Evolutionary conservation across 805 yeast genomes (phyloP).

Genomic region (Isabelozyma rhagii): DNA sequence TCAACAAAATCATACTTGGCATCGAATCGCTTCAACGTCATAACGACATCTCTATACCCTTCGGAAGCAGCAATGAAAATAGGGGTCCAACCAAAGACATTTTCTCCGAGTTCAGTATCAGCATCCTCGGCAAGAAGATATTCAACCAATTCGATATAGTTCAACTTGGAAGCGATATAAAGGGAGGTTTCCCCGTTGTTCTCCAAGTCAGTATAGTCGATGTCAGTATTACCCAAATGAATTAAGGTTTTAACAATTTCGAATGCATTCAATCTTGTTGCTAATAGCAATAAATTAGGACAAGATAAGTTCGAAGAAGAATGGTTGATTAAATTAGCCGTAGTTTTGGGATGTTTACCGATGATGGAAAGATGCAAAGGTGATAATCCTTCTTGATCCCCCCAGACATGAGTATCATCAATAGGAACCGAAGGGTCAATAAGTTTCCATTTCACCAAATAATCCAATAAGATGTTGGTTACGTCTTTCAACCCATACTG

Average conservation of each 20-base stretch:
- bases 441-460: slow-evolving; percentile 57
- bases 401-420: slow-evolving; percentile 61
- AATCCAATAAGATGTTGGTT: slow-evolving; percentile 53
- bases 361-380: slow-evolving; percentile 82
- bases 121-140: slow-evolving; percentile 60
- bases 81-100: slow-evolving; percentile 91
- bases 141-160: slow-evolving; percentile 50
- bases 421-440: slow-evolving; percentile 47
- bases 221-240: slow-evolving; percentile 54
- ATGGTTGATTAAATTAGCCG: slow-evolving; percentile 52
- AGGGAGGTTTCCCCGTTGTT: slow-evolving; percentile 71
- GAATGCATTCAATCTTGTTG: slow-evolving; percentile 62
- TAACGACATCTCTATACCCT: slow-evolving; percentile 61
- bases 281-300: slow-evolving; percentile 60
- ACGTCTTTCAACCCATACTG: slow-evolving; percentile 77
- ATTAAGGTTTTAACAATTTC: slow-evolving; percentile 54
- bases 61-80: slow-evolving; percentile 86
- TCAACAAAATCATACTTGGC: slow-evolving; percentile 61
- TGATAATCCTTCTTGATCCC: slow-evolving; percentile 73
- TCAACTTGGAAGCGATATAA: slow-evolving; percentile 73
- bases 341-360: slow-evolving; percentile 79
- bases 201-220: slow-evolving; percentile 59
- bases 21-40: slow-evolving; percentile 48
- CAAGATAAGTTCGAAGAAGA: slow-evolving; percentile 43
- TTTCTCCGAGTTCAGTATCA: slow-evolving; percentile 70